Evolutionary conservation across 164 flowering plant genomes (phyloP).

Genomic region (Amborella trichopoda): DNA sequence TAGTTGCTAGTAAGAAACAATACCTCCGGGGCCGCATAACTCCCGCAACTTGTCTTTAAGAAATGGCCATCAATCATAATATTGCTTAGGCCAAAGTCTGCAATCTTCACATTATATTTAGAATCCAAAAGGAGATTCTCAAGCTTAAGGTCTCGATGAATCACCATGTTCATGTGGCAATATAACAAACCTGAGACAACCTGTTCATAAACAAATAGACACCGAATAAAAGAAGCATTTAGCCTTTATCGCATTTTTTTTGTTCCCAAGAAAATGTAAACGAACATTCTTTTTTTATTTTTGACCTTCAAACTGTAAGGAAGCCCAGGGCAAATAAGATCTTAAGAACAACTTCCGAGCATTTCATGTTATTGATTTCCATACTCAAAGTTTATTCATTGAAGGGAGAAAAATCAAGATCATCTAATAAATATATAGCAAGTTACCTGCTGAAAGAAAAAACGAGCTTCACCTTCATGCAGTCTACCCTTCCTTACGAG

Average conservation of each 20-base stretch:
- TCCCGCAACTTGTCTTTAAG: conserved; percentile 36
- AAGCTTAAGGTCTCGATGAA: conserved; percentile 41
- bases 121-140: conserved; percentile 36
- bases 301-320: not conserved
- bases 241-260: too few relatives aligned
- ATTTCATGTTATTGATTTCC: not conserved
- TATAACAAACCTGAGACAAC: conserved; percentile 35
- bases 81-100: conserved; percentile 37
- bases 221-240: not conserved
- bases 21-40: conserved; percentile 47
- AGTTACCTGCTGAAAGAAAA: conserved; percentile 31
- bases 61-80: conserved; percentile 34
- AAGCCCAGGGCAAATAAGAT: not conserved
- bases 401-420: not conserved
- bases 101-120: conserved; percentile 27
- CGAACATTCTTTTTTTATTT: not conserved
- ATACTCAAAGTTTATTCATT: not conserved
- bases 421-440: not conserved
- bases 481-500: conserved; percentile 33
- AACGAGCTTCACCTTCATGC: conserved; percentile 32
- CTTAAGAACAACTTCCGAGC: not conserved
- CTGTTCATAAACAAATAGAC: conserved; percentile 9
- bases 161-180: conserved; percentile 36
- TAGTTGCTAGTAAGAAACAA: not conserved
- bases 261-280: not conserved